Percentiles rank a stretch among this genome's conserved stretches.
Evolutionary conservation across 768 basidiomycete genomes (phyloP).

Genomic region (Trametes maxima): DNA sequence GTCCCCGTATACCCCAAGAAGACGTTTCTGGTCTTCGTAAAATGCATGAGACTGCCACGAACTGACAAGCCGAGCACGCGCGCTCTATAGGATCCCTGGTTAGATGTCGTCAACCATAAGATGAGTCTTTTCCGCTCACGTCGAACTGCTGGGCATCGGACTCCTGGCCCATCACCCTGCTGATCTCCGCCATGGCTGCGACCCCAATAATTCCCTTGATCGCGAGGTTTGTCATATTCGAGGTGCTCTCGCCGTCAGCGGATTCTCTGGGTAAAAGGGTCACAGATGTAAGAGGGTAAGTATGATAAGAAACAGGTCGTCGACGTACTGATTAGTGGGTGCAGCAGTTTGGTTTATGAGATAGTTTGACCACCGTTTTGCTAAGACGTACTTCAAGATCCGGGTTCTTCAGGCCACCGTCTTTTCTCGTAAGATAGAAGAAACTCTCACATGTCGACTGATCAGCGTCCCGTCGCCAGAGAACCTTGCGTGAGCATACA

Average conservation of each 20-base stretch:
- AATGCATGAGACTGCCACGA: constrained; percentile 16
- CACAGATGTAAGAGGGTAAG: too few species aligned
- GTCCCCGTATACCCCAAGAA: constrained; percentile 11
- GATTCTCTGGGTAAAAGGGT: not conserved
- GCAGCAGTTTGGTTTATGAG: constrained; percentile 23
- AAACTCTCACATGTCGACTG: not conserved
- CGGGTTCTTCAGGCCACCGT: not conserved
- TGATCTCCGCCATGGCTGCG: constrained; percentile 27
- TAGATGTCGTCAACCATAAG: too few species aligned
- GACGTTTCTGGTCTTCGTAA: constrained; percentile 2
- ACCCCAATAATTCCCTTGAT: constrained; percentile 30
- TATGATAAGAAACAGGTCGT: not conserved
- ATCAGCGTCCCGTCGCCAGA: constrained; percentile 33
- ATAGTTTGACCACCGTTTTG: constrained; percentile 30
- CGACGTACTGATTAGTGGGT: constrained; percentile 10
- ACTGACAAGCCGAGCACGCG: not conserved
- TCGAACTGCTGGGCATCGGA: constrained; percentile 17
- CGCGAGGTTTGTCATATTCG: constrained; percentile 28
- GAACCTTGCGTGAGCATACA: constrained; percentile 34
- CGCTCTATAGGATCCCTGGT: not conserved
- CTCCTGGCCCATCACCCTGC: constrained; percentile 10
- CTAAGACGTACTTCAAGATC: constrained; percentile 24
- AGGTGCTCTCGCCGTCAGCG: constrained; percentile 13
- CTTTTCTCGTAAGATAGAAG: too few species aligned
- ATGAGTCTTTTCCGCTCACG: not conserved